phyloP scores from a whole-genome alignment of 208 protist genomes.

The Blastocrithidia nonstop region DNA sequence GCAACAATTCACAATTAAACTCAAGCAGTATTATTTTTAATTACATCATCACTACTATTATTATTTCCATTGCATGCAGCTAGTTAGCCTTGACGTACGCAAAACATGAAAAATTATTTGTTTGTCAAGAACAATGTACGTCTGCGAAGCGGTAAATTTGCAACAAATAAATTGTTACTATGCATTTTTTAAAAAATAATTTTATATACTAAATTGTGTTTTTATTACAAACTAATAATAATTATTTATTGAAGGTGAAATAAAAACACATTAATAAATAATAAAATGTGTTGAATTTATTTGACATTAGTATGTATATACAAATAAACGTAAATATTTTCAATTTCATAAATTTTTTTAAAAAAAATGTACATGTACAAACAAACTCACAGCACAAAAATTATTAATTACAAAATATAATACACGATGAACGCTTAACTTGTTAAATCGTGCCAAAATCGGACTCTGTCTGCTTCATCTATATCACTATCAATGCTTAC shows the following conservation, averaged over 20 bases:
- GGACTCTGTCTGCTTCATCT: neutral
- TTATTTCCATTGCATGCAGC: too few species aligned
- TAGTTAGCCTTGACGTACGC: too few species aligned
- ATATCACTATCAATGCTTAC: too few species aligned
- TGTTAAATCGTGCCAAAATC: too few species aligned
- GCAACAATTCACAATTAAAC: too few species aligned
- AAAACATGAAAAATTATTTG: conserved; percentile 11
- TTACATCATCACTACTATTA: too few species aligned
- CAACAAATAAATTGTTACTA: conserved; percentile 6
- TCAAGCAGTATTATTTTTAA: too few species aligned
- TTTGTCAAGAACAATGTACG: conserved; percentile 59
- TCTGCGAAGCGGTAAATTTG: conserved; percentile 39
- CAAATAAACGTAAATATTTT: neutral
- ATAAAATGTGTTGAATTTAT: neutral
- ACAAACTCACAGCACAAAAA: neutral
- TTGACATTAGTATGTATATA: neutral
- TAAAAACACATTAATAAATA: neutral
- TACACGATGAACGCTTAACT: too few species aligned
- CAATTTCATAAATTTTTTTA: neutral
- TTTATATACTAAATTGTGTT: too few species aligned
- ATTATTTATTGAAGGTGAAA: neutral
- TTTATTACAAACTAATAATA: too few species aligned
- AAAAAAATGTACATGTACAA: neutral
- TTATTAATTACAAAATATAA: neutral
- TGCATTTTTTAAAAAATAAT: too few species aligned